Percentiles rank a stretch among this genome's conserved stretches.
These are phyloP conservation scores for Naganishia vishniacii DNA, from an alignment of 768 basidiomycete species.

Conservation along the genomic window DNA sequence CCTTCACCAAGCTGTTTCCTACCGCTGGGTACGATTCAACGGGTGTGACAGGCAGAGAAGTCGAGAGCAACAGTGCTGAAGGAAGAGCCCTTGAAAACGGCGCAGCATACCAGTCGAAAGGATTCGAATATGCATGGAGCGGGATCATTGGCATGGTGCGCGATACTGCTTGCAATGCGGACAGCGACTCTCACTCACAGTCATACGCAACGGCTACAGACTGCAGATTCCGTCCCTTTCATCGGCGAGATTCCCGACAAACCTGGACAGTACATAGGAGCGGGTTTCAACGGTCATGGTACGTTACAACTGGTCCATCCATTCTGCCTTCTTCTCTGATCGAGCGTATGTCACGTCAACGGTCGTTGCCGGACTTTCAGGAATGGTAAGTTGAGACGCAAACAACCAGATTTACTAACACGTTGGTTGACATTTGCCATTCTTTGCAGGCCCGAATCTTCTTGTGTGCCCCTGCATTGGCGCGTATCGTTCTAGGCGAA, in stretches of 20 bases:
- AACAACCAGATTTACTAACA: too few relatives aligned
- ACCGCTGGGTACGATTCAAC: conserved; percentile 7
- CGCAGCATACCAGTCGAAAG: too few relatives aligned
- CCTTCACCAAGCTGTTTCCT: conserved; percentile 29
- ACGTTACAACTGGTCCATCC: too few relatives aligned
- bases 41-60: not conserved
- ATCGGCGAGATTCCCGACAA: conserved; percentile 37
- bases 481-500: conserved; percentile 30
- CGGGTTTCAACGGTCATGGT: conserved; percentile 23
- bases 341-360: too few relatives aligned
- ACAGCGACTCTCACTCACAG: not conserved
- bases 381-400: conserved; percentile 16
- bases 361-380: not conserved
- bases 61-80: not conserved
- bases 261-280: conserved; percentile 35
- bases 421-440: too few relatives aligned
- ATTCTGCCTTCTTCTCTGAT: too few relatives aligned
- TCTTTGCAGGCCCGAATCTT: conserved; percentile 39
- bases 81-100: not conserved
- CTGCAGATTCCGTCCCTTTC: conserved; percentile 38
- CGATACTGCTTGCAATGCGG: not conserved
- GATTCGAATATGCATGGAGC: conserved; percentile 41
- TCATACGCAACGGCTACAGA: conserved; percentile 36
- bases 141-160: conserved; percentile 43
- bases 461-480: conserved; percentile 38